Percentiles rank a stretch among this genome's conserved stretches.
Conservation (phyloP, 2,329 filamentous ascomycete species). For the Didymella pomorum region DNA sequence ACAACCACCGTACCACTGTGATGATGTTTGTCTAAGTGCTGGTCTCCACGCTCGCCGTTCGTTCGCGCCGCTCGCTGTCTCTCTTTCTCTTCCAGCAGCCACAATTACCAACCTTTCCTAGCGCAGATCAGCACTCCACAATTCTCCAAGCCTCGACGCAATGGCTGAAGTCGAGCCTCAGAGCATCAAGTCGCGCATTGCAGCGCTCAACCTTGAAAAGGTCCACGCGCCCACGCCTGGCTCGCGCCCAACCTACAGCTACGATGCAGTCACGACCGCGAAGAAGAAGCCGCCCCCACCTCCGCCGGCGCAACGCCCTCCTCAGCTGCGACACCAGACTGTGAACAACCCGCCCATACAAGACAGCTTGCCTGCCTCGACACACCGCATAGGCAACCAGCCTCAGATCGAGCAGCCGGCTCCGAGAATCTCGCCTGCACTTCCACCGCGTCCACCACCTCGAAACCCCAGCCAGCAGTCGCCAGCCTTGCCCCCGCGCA, state of each 20-base stretch:
- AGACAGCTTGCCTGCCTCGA: conserved; percentile 46
- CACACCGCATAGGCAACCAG: conserved; percentile 50
- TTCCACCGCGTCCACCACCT: conserved; percentile 56
- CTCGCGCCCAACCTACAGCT: conserved; percentile 46
- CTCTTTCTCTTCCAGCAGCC: conserved; percentile 8
- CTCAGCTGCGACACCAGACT: conserved; percentile 45
- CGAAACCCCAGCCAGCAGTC: conserved; percentile 55
- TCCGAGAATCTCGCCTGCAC: conserved; percentile 39
- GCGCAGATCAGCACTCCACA: conserved; percentile 19
- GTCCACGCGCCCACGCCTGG: conserved; percentile 51
- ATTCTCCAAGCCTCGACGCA: conserved; percentile 19
- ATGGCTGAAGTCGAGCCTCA: conserved; percentile 45
- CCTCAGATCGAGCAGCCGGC: conserved; percentile 35
- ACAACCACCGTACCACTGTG: not conserved
- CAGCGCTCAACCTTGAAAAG: conserved; percentile 57
- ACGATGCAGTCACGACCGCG: conserved; percentile 41
- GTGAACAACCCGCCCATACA: conserved; percentile 53
- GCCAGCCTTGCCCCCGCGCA: conserved; percentile 56
- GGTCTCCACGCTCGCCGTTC: conserved; percentile 3
- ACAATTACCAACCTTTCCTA: conserved; percentile 8
- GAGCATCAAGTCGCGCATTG: conserved; percentile 57
- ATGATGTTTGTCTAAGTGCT: conserved; percentile 2
- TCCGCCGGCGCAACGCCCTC: conserved; percentile 49
- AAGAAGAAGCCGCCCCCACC: conserved; percentile 51
- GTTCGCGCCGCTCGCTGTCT: conserved; percentile 8